Base-by-base conservation (phyloP, 2,329 filamentous ascomycete genomes). In the Clarireedia monteithiana region DNA sequence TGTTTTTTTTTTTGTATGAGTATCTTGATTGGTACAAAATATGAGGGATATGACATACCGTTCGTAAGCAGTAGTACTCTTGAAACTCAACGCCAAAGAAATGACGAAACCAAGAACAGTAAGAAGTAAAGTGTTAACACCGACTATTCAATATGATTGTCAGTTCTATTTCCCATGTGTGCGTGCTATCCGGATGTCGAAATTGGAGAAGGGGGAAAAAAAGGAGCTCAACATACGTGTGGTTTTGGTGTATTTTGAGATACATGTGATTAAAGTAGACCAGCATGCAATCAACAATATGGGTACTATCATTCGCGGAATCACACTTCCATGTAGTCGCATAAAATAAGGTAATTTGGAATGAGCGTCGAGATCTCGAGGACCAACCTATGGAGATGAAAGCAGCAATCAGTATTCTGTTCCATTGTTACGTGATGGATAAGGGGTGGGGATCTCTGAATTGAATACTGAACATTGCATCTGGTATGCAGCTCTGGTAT, bases 31-130 rank as follows among this genome's bases (percentile, higher is more conserved):
- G 3, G 15, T 39, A 14, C 7, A n/a, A 30, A 23, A 7, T 23
- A 17, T 10, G 20, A 23, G 20, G 9, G 17, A 39, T 38, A 27
- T 6, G 2, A 42, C 49, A 20, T 58, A 63, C 63, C 86, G 81
- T 71, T 91, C 88, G 63, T 91, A 91, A 9, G 88, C 88, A 6
- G 86, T 89, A 2, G 85, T 84, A 60, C 80, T 88, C 57, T 88
- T 83, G 73, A 91, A 90, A 1, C 86, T 89, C 36, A 91, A 77
- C n/a, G 84, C 80, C 58, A 91, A 73, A 80, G 84, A 84, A 69
- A 91, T 86, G 58, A 91, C 85, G 73, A 91, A 91, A 85, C 88
- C 88, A 46, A 87, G 80, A 52, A 91, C 83, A 1, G 87, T 91
- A 53, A 91, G 76, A 20, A 91, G 75, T 34, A 89, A 77, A n/a